Base-by-base conservation (phyloP, 345 rosid genomes). In the Stellera chamaejasme region DNA sequence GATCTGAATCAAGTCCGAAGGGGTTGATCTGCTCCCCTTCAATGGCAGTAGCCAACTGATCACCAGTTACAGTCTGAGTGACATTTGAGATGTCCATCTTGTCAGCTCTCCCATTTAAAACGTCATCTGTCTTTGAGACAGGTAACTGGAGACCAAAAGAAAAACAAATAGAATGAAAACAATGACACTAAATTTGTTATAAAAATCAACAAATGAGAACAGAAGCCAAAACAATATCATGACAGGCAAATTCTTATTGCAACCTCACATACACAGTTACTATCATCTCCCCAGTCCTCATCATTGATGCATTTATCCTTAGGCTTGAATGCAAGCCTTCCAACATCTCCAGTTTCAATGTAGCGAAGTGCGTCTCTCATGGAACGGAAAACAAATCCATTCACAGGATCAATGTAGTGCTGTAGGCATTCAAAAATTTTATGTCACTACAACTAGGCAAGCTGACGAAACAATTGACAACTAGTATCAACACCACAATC, bases 361-460 rank as follows among this genome's bases (percentile, higher is more conserved):
- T 83, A 92, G 32, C 87, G 82, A 71, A 63, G 72, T 11, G 85
- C 96, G 49, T 75, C 90, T 76, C 64, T 92, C 83, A 88, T 80
- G 23, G 98, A 92, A 45, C 81, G 88, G 70, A 92, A 88, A 59
- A 79, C 67, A 75, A 75, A 88, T 64, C 78, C 92, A 73, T 81
- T 82, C 42, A 67, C 76, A 69, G 98, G 95, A 74, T 85, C 95
- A 43, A 69, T 79, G 82, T 88, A 92, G 61, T 56, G 79, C 95
- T 92, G 88, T 72, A 71, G 41, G 67, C 66, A 60, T 41, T 50
- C 64, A 16, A 13, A 50, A 25, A 44, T 59, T 58, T 48, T 39
- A 44, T 13, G 19, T 14, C 44, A 50, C 23, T 13, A 51, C 32
- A 13, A 43, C 16, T 16, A 27, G 42, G 15, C 55, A 12, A 43